Base-by-base conservation (phyloP, 106 monocot genomes). In the Vanilla planifolia region DNA sequence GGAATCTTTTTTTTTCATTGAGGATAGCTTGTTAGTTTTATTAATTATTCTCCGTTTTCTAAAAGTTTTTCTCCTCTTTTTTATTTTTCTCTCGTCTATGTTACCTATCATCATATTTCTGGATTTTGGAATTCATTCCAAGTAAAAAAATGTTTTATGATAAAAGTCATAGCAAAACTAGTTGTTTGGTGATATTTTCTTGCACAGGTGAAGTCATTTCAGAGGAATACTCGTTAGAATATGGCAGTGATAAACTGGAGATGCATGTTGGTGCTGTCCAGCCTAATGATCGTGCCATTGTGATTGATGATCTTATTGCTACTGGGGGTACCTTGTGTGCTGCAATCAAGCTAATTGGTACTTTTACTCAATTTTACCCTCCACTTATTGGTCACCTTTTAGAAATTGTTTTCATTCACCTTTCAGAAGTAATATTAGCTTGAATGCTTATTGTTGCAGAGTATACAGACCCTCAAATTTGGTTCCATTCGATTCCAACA, bases 221-320 rank as follows among this genome's bases (percentile, higher is more conserved):
- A 6, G 86, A 86, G 70, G 86, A 86, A 41, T 86, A 86, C 50
- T 66, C 86, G 23, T 56, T 86, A 28, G 86, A 86, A 79, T 86
- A 82, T 63, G 86, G 86, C 51, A 79, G 78, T 46, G 86, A 86
- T 61, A 45, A 8, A 65, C 81, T 86, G 36, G 86, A 86, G 46
- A 86, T 86, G 82, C 86, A 86, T 78, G 86, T 86, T 28, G 86
- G 78, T 59, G 78, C 86, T 67, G 78, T 86, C 36, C 68, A 82
- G 40, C 60, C 64, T 33, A 78, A 75, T 63, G 82, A 82, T 30
- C 34, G 43, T 10, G 75, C 50, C 19, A 50, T 86, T 55, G 57
- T 86, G 21, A 68, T 86, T 45, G 86, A 86, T 75, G 86, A 86
- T 69, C 86, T 86, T 44, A 75, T 86, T 66, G 86, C 82, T 13